Evolutionary conservation across 176 grass and related monocot genomes (phyloP).

Genomic region (Rhynchospora breviuscula): DNA sequence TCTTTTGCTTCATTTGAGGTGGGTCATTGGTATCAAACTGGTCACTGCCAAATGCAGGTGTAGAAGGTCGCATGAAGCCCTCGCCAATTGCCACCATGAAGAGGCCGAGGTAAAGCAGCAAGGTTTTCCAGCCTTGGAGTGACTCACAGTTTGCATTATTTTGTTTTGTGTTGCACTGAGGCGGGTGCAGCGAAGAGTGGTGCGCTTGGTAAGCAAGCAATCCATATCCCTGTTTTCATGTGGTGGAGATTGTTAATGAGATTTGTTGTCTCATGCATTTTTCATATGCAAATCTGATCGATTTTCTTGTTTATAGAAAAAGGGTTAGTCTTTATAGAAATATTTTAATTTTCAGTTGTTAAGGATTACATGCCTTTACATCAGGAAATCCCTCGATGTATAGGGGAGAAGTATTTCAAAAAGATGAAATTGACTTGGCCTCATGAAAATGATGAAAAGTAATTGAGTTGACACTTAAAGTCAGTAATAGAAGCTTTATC

Average conservation of each 20-base stretch:
- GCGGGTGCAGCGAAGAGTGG: slow-evolving; percentile 38
- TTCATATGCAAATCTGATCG: too few species aligned
- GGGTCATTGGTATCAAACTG: slow-evolving; percentile 37
- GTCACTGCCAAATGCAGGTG: slow-evolving; percentile 36
- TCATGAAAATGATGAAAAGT: too few species aligned
- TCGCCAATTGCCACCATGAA: slow-evolving; percentile 34
- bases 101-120: slow-evolving; percentile 24
- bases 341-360: too few species aligned
- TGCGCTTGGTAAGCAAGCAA: slow-evolving; percentile 48
- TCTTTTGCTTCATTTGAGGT: neutral
- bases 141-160: slow-evolving; percentile 18
- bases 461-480: too few species aligned
- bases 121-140: slow-evolving; percentile 22
- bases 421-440: too few species aligned
- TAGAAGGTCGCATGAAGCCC: slow-evolving; percentile 28
- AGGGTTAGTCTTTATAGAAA: too few species aligned
- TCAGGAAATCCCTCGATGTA: too few species aligned
- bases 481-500: too few species aligned
- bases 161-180: slow-evolving; percentile 37
- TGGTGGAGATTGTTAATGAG: neutral
- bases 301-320: too few species aligned
- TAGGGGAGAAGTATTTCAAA: too few species aligned
- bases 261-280: neutral
- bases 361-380: too few species aligned
- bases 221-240: slow-evolving; percentile 39